Evolutionary conservation across 495 filamentous ascomycete species (phyloP).

Genomic region (Talaromyces borbonicus): DNA sequence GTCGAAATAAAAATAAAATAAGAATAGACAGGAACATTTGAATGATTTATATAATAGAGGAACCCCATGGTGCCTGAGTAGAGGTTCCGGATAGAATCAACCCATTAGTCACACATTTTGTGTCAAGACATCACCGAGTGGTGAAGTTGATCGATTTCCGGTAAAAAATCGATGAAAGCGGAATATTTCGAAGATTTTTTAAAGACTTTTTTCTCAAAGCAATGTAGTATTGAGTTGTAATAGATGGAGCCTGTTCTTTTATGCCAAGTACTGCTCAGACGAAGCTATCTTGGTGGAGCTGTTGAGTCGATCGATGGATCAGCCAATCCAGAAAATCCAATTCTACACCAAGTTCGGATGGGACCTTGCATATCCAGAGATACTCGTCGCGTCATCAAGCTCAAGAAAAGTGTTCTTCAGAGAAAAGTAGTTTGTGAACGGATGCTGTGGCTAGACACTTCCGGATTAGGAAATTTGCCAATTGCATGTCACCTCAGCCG

Average conservation of each 20-base stretch:
- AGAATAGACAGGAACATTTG: background rate
- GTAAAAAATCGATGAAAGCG: constrained; percentile 2
- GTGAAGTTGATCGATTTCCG: background rate
- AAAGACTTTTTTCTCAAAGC: background rate
- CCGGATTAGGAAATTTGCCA: constrained; percentile 7
- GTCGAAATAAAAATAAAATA: constrained; percentile 12
- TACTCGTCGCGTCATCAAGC: background rate
- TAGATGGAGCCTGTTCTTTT: constrained; percentile 1
- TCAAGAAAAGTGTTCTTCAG: background rate
- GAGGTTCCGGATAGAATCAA: background rate
- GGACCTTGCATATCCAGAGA: constrained; percentile 5
- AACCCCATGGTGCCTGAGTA: no score
- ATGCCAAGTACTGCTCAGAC: background rate
- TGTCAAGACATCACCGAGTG: background rate
- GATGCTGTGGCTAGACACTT: constrained; percentile 2
- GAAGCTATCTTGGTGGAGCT: background rate
- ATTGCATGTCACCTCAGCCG: constrained; percentile 1
- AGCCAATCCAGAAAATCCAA: background rate
- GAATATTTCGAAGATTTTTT: background rate
- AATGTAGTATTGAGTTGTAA: background rate
- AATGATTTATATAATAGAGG: constrained; percentile 4
- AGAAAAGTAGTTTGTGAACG: background rate
- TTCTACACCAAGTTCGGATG: background rate
- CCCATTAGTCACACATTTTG: background rate
- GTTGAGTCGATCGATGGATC: background rate